Base-by-base conservation (phyloP, 1,284 basidiomycete genomes). In the Thecaphora thlaspeos region DNA sequence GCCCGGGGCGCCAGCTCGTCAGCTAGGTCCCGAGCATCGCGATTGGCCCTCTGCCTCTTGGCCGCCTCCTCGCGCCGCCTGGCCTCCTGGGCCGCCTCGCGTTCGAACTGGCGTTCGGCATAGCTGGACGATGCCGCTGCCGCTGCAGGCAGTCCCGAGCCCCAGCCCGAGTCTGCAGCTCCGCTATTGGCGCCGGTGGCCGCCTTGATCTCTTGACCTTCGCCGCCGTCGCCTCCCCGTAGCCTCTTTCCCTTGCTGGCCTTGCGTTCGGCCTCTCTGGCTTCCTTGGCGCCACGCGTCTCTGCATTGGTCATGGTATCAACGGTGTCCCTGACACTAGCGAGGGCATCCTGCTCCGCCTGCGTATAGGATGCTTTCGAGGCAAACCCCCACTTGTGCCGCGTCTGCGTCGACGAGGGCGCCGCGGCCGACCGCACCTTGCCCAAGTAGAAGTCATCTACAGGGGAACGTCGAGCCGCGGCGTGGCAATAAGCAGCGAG, bases 231-330 rank as follows among this genome's bases (percentile, higher is more conserved):
- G 11, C 47, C 11, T 22, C 32, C 43, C 17, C 43, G 21, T 11
- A 37, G 36, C 5, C 41, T 32, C 12, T 56, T 21, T 2, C 46
- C 30, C 3, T 53, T 53, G 36, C 51, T 36, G 11, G 48, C 19
- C 3, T 32, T 39, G 12, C 58, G 40, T 26, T 69, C 66, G 7
- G 57, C 55, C 40, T 61, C 50, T 9, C 66, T 24, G 1, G 66
- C 66, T 30, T 69, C 66, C 0, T 26, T 46, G 3, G 66, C 66
- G 1, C 66, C 66, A 4, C 55, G 49, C 18, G 50, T 53, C 14
- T 40, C 37, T 14, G 52, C 53, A 28, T 69, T 65, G 19, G 66
- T 69, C 10, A 69, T 24, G 2, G 66, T 69, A 18, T 65, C 66
- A 1, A 69, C 62, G 9, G 17, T 59, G 43, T 69, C 66, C 22